Evolutionary conservation across 768 basidiomycete species (phyloP), one percentile per base, ranked within the genome.

Genomic region (Leucogyrophana mollusca): DNA sequence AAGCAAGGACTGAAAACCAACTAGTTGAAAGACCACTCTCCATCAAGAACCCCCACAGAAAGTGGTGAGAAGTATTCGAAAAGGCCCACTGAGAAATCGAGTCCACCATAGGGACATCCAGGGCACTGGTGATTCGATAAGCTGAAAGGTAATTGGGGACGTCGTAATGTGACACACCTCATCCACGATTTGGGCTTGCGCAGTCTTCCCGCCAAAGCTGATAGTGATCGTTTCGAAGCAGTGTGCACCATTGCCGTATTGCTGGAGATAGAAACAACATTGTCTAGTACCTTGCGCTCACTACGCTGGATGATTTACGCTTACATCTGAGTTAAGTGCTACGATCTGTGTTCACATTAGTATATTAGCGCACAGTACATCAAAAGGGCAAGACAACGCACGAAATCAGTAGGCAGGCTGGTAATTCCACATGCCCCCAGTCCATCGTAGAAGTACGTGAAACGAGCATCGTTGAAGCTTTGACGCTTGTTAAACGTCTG

Each of bases 171-270:
- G 14, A 54, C 67, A 48, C 57, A 69, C 76, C 57, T 65, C 53
- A 43, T 78, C 77, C n/a, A 60, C 60, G 48, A 79, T 73, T 42
- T 69, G 62, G 2, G 77, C 77, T 40, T 64, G 62, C 1, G 65
- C 47, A 0, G 66, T 64, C 58, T 68, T 70, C 2, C 50, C 73
- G 58, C 45, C 56, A 53, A 65, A 55, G 50, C 56, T 62, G 32
- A 80, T 72, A 21, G 73, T 73, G 49, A 80, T 69, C 48, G 54
- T 68, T 39, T 74, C 58, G 53, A 68, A 71, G 54, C 78, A 80
- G 49, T 73, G 66, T 34, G 54, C 50, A 25, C 72, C 73, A 25
- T 53, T 60, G 36, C 57, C 59, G 52, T 60, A 78, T 60, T 76
- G 62, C 74, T 77, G 24, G 34, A 23, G 21, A 45, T 36, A 21